Percentiles rank a stretch among this genome's conserved stretches.
phyloP scores from a whole-genome alignment of 106 monocot species.

The Agapanthus africanus region DNA sequence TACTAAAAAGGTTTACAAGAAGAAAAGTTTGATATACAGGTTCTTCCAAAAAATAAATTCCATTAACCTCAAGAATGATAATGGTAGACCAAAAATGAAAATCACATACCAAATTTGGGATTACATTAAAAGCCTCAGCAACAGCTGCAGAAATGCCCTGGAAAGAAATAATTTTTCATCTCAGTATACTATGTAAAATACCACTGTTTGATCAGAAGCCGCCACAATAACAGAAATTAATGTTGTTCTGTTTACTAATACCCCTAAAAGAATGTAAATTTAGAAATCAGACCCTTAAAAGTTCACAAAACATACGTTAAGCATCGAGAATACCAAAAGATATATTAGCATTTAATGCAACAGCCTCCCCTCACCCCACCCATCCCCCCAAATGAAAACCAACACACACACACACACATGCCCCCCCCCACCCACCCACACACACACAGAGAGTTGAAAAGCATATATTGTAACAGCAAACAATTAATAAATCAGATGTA shows the following conservation, averaged over 20 bases:
- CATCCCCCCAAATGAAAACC: neutral
- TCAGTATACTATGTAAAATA: neutral
- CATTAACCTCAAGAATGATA: no score
- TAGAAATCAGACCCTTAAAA: neutral
- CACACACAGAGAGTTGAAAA: neutral
- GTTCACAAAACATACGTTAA: neutral
- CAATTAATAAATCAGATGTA: neutral
- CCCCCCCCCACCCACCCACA: no score
- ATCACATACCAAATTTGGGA: constrained; percentile 77
- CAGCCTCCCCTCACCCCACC: neutral
- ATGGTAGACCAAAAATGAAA: constrained; percentile 5
- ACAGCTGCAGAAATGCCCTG: constrained; percentile 67
- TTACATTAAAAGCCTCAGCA: constrained; percentile 74
- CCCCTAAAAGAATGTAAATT: neutral
- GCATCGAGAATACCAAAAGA: neutral
- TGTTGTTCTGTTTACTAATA: neutral
- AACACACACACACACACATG: neutral
- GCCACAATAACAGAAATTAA: neutral
- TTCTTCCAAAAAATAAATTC: no score
- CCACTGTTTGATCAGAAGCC: neutral
- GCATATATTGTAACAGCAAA: neutral
- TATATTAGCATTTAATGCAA: neutral
- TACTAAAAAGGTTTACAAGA: no score
- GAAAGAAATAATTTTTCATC: constrained; percentile 9
- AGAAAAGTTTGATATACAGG: no score